A percentile compares a stretch with the other conserved stretches of the same genome.
Evolutionary conservation across 1,139 yeast genomes (phyloP).

Genomic region (Zygoascus hellenicus): DNA sequence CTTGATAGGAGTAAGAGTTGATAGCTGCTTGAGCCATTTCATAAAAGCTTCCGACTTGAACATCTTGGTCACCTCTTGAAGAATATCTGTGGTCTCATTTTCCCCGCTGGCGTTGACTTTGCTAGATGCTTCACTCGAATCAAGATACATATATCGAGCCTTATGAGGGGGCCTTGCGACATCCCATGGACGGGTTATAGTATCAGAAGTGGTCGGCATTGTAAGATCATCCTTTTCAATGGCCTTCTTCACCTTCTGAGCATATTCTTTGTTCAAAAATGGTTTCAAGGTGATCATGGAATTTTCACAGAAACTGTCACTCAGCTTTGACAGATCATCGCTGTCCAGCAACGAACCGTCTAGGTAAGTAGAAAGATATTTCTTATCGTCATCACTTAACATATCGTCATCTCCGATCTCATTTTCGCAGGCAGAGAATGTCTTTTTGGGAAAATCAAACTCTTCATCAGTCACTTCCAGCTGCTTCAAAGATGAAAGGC

Average conservation of each 20-base stretch:
- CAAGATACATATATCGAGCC: slow-evolving; percentile 78
- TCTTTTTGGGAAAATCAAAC: slow-evolving; percentile 68
- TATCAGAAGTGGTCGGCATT: slow-evolving; percentile 48
- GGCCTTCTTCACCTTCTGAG: slow-evolving; percentile 41
- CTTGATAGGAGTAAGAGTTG: slow-evolving; percentile 58
- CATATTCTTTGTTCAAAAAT: slow-evolving; percentile 54
- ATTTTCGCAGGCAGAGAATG: slow-evolving; percentile 10
- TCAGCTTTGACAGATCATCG: slow-evolving; percentile 42
- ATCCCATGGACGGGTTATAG: slow-evolving; percentile 73
- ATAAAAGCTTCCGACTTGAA: slow-evolving; percentile 57
- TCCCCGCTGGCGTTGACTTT: slow-evolving; percentile 23
- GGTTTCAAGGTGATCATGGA: slow-evolving; percentile 64
- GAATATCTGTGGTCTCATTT: slow-evolving; percentile 20
- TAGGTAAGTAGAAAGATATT: slow-evolving; percentile 40
- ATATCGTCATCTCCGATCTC: slow-evolving; percentile 16
- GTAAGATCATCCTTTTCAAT: slow-evolving; percentile 38
- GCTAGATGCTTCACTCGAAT: slow-evolving; percentile 27
- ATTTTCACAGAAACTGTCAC: slow-evolving; percentile 52
- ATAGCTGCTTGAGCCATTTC: slow-evolving; percentile 61
- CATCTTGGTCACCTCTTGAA: slow-evolving; percentile 54
- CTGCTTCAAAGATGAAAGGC: slow-evolving; percentile 75
- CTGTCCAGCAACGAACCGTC: slow-evolving; percentile 49
- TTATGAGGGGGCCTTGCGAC: slow-evolving; percentile 93
- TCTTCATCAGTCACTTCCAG: slow-evolving; percentile 59
- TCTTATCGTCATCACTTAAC: slow-evolving; percentile 21